phyloP scores from a whole-genome alignment of 2,329 filamentous ascomycete species.

The Aureobasidium sp. region DNA sequence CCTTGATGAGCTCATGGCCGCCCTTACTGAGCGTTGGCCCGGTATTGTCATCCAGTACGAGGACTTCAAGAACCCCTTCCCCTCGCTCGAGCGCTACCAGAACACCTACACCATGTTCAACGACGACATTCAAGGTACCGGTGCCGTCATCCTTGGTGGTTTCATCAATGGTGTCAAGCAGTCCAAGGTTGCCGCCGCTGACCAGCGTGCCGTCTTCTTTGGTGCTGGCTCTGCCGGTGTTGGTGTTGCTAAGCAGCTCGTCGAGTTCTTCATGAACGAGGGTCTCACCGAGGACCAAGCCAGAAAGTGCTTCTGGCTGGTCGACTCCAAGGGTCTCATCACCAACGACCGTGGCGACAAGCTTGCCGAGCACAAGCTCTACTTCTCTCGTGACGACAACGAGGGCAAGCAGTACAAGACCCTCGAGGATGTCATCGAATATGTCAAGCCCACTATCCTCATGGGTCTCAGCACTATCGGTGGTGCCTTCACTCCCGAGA shows the following conservation, averaged over 20 bases:
- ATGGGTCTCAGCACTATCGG: slow-evolving; percentile 92
- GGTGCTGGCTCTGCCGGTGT: slow-evolving; percentile 93
- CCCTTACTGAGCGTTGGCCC: slow-evolving; percentile 68
- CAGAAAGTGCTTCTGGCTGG: slow-evolving; percentile 88
- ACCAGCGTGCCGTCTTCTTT: slow-evolving; percentile 93
- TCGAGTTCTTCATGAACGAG: slow-evolving; percentile 91
- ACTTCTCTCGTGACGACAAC: slow-evolving; percentile 59
- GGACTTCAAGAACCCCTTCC: slow-evolving; percentile 97
- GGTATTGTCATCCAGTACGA: slow-evolving; percentile 84
- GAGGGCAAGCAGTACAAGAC: slow-evolving; percentile 60
- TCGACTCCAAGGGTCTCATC: slow-evolving; percentile 84
- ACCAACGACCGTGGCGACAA: slow-evolving; percentile 88
- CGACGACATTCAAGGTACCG: slow-evolving; percentile 83
- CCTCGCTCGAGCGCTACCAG: slow-evolving; percentile 82
- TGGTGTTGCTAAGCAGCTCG: slow-evolving; percentile 94
- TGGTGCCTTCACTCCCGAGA: slow-evolving; percentile 83
- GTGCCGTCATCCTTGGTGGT: slow-evolving; percentile 85
- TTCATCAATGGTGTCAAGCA: slow-evolving; percentile 70
- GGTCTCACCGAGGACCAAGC: slow-evolving; percentile 84
- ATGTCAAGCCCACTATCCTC: slow-evolving; percentile 88
- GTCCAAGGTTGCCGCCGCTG: slow-evolving; percentile 74
- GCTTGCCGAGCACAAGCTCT: slow-evolving; percentile 74
- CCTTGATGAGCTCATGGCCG: slow-evolving; percentile 95
- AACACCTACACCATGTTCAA: slow-evolving; percentile 93
- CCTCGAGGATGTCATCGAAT: slow-evolving; percentile 84